Evolutionary conservation across 2,329 filamentous ascomycete genomes (phyloP).

Genomic region (Rutstroemia sp.): DNA sequence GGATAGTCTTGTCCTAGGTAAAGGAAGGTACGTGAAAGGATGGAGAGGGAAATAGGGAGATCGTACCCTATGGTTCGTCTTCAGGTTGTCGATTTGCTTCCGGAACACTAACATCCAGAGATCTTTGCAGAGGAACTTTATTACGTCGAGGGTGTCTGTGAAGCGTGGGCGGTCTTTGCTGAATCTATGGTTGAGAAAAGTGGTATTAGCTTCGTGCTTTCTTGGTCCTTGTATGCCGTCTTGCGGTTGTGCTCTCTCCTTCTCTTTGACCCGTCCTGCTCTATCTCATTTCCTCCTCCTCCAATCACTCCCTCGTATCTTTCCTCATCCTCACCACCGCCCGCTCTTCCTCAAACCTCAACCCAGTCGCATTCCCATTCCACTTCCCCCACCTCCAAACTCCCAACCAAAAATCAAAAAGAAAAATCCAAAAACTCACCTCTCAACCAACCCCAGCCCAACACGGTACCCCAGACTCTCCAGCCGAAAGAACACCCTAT

Average conservation of each 20-base stretch:
- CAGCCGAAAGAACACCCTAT: constrained; percentile 77
- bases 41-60: neutral
- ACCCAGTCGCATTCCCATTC: no score
- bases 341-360: neutral
- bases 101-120: constrained; percentile 90
- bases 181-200: constrained; percentile 46
- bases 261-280: neutral
- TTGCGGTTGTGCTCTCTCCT: neutral
- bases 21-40: no score
- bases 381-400: no score
- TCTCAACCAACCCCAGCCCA: constrained; percentile 83
- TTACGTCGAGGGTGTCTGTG: constrained; percentile 86
- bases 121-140: constrained; percentile 98
- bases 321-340: neutral
- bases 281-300: neutral
- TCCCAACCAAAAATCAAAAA: neutral
- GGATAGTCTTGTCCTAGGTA: no score
- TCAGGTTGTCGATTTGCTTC: constrained; percentile 97
- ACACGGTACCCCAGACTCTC: constrained; percentile 86
- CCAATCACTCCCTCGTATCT: neutral
- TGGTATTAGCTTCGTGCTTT: neutral
- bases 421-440: constrained; percentile 44
- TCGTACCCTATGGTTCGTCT: constrained; percentile 84
- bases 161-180: constrained; percentile 80
- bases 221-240: neutral